Evolutionary conservation across 2,329 filamentous ascomycete species (phyloP).

Genomic region (Phaeosphaeria sp.): DNA sequence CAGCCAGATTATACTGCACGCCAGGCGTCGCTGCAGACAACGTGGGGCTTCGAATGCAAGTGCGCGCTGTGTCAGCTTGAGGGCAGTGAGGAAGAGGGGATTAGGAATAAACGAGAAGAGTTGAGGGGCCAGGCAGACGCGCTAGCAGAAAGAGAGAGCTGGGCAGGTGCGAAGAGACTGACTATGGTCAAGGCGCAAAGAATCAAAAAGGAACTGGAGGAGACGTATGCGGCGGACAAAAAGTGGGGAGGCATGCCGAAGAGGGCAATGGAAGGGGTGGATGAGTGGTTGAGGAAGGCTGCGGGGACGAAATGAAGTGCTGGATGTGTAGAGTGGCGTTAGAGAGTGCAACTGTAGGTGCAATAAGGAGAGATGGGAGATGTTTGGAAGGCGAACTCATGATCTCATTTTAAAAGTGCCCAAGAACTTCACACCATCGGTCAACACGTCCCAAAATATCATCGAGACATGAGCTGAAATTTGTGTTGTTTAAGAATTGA

Average conservation of each 20-base stretch:
- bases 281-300: conserved; percentile 29
- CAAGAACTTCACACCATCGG: too few relatives aligned
- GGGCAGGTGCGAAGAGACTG: conserved; percentile 36
- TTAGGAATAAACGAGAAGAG: conserved; percentile 32
- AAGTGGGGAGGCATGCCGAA: conserved; percentile 25
- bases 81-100: conserved; percentile 23
- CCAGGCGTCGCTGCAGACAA: conserved; percentile 38
- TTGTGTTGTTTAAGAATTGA: too few relatives aligned
- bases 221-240: conserved; percentile 26
- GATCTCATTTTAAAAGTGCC: too few relatives aligned
- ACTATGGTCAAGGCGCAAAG: conserved; percentile 31
- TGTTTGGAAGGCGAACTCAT: too few relatives aligned
- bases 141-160: conserved; percentile 32
- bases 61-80: conserved; percentile 51
- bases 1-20: conserved; percentile 41
- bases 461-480: too few relatives aligned
- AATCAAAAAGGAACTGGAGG: conserved; percentile 26
- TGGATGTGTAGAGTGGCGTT: too few relatives aligned
- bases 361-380: too few relatives aligned
- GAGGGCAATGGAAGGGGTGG: conserved; percentile 18
- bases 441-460: too few relatives aligned
- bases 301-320: not conserved
- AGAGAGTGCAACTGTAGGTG: too few relatives aligned
- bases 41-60: conserved; percentile 53
- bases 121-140: conserved; percentile 31